These are phyloP conservation scores for Diphasiastrum complanatum DNA, from an alignment of 83 land plant species.

Conservation along the genomic window DNA sequence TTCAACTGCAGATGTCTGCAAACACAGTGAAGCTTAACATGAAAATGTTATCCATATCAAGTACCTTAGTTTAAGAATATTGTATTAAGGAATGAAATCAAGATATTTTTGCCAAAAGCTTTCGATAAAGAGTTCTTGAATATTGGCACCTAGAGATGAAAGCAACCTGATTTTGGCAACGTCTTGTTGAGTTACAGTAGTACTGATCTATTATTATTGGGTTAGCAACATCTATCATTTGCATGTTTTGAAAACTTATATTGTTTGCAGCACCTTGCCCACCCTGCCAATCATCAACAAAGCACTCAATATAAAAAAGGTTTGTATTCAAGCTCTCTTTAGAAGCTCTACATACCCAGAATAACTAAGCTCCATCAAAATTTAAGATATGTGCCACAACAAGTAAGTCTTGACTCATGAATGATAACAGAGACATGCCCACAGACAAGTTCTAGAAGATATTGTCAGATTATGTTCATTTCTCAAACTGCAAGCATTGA, in stretches of 20 bases:
- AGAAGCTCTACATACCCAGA: not conserved
- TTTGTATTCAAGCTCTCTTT: not conserved
- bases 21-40: not conserved
- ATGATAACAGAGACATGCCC: no score
- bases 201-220: slow-evolving; percentile 86
- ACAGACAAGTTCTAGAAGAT: no score
- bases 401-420: no score
- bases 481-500: not conserved
- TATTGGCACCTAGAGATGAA: not conserved
- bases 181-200: slow-evolving; percentile 58
- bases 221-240: slow-evolving; percentile 61
- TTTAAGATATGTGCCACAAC: no score
- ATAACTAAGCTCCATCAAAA: not conserved
- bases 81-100: no score
- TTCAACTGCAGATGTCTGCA: slow-evolving; percentile 64
- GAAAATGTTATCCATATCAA: not conserved
- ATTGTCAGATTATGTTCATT: not conserved
- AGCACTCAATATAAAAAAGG: not conserved
- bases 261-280: slow-evolving; percentile 54
- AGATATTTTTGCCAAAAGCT: no score
- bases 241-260: slow-evolving; percentile 48
- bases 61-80: not conserved
- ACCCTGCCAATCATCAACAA: slow-evolving; percentile 39
- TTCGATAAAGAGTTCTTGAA: not conserved
- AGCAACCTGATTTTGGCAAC: slow-evolving; percentile 54